Evolutionary conservation across 129 eudicot species (phyloP).

Genomic region (Smallanthus sonchifolius): DNA sequence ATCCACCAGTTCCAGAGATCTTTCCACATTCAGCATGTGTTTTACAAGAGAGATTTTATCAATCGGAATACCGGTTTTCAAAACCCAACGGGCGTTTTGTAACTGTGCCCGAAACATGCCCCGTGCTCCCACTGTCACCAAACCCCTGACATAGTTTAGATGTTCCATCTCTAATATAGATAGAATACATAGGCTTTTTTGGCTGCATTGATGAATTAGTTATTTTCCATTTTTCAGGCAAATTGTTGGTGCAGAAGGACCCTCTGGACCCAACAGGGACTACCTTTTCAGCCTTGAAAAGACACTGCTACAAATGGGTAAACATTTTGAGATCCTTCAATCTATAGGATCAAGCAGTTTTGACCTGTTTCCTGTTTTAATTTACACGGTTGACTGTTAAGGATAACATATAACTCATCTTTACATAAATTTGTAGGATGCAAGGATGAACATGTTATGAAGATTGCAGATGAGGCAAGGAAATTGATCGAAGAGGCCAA

Average conservation of each 20-base stretch:
- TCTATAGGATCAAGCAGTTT: neutral
- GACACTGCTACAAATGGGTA: constrained; percentile 69
- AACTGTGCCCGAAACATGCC: no score
- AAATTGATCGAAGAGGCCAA: constrained; percentile 16
- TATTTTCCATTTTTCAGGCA: constrained; percentile 49
- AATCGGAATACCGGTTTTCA: no score
- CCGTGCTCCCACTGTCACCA: no score
- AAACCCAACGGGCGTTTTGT: no score
- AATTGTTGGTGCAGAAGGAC: constrained; percentile 80
- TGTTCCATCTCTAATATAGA: no score
- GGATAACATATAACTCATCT: neutral
- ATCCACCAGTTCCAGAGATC: no score
- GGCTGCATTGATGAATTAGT: neutral
- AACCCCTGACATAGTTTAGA: no score
- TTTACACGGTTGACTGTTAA: neutral
- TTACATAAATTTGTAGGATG: constrained; percentile 44
- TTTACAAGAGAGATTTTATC: no score
- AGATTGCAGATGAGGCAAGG: constrained; percentile 75
- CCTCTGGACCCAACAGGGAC: constrained; percentile 96
- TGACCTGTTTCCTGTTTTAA: neutral
- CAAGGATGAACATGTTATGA: constrained; percentile 64
- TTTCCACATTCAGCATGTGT: no score
- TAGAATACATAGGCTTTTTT: neutral
- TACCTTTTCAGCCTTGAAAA: constrained; percentile 90
- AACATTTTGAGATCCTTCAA: neutral